These are phyloP conservation scores for Microstegium vimineum DNA, from an alignment of 176 grass and related monocot genomes.

Conservation along the genomic window DNA sequence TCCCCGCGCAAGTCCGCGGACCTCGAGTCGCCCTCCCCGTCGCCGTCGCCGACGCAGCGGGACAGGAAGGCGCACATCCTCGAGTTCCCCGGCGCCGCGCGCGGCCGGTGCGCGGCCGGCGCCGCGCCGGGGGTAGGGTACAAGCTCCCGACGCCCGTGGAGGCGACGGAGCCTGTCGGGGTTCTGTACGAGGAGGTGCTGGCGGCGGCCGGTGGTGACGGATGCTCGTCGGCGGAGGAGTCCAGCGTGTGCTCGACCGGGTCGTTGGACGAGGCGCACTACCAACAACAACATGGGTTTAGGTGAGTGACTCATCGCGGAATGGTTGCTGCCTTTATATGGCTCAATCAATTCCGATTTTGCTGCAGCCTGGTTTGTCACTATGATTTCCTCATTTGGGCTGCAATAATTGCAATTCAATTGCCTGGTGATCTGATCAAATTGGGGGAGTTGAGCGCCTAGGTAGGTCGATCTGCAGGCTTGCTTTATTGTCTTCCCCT, in stretches of 20 bases:
- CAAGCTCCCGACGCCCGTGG: slow-evolving; percentile 47
- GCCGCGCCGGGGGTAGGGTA: slow-evolving; percentile 14
- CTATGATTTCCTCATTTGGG: not conserved
- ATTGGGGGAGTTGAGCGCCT: slow-evolving; percentile 8
- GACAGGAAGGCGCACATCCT: slow-evolving; percentile 40
- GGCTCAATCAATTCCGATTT: not conserved
- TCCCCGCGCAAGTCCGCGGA: slow-evolving; percentile 42
- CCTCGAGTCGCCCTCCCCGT: slow-evolving; percentile 31
- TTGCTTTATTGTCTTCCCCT: not conserved
- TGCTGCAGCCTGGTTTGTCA: not conserved
- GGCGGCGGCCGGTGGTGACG: slow-evolving; percentile 9
- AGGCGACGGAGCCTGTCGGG: not conserved
- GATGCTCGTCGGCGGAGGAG: slow-evolving; percentile 32
- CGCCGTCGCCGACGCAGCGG: slow-evolving; percentile 27
- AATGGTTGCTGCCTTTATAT: not conserved
- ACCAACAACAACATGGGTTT: slow-evolving; percentile 46
- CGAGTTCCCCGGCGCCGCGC: slow-evolving; percentile 15
- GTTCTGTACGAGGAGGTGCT: not conserved
- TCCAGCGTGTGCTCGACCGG: slow-evolving; percentile 56
- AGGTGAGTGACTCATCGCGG: slow-evolving; percentile 39
- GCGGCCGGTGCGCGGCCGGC: not conserved
- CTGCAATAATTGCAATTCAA: not conserved
- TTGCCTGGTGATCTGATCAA: not conserved
- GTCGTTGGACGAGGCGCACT: slow-evolving; percentile 51
- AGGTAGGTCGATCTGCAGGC: not conserved